Conservation (phyloP, 805 yeast genomes). For the Pichia heedii region DNA sequence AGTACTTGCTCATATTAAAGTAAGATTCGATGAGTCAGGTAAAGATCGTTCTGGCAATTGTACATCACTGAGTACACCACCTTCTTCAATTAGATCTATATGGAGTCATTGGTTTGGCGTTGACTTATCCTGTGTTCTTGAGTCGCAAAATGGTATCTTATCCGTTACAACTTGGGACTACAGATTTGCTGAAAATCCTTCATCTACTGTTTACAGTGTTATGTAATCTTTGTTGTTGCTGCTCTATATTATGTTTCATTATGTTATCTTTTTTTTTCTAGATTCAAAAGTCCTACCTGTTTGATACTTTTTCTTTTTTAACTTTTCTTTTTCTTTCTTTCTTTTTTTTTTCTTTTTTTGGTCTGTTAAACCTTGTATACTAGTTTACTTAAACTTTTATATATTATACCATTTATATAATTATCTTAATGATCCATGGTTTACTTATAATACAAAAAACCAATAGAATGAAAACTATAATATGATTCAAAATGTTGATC, state of each 20-base stretch:
- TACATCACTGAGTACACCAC: conserved; percentile 36
- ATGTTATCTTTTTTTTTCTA: background rate
- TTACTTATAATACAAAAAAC: conserved; percentile 1
- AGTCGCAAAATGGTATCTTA: conserved; percentile 35
- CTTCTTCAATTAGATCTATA: conserved; percentile 29
- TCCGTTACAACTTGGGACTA: conserved; percentile 55
- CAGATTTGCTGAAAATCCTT: conserved; percentile 56
- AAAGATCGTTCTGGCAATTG: conserved; percentile 55
- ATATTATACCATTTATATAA: conserved; percentile 2
- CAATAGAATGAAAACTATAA: conserved; percentile 8
- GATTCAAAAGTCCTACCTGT: no score
- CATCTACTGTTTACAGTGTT: conserved; percentile 31
- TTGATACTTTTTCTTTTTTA: background rate
- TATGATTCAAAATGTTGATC: conserved; percentile 11
- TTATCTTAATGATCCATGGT: conserved; percentile 6
- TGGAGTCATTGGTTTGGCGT: conserved; percentile 74
- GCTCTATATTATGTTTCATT: background rate
- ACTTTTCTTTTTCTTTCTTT: background rate
- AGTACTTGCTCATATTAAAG: conserved; percentile 44
- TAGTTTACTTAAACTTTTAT: background rate
- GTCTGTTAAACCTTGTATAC: background rate
- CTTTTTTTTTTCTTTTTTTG: background rate
- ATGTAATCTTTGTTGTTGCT: background rate
- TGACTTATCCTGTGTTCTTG: conserved; percentile 48
- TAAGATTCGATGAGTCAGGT: conserved; percentile 71